Conservation (phyloP, 345 rosid species). For the Camelina hispida region DNA sequence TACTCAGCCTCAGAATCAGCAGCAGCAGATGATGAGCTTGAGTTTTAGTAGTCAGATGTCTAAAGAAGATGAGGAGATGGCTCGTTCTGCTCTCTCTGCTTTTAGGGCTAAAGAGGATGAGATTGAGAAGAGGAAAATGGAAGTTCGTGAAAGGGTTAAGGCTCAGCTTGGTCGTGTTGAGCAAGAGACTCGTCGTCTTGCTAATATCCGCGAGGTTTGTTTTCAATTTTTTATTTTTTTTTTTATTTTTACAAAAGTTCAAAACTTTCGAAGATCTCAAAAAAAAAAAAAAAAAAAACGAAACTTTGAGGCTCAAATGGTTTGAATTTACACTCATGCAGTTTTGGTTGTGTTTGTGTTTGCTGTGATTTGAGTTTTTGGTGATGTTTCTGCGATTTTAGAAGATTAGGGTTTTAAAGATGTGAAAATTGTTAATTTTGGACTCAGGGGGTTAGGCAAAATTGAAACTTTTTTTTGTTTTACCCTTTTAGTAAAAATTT, state of each 20-base stretch:
- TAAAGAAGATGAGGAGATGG: slow-evolving; percentile 93
- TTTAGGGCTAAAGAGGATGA: slow-evolving; percentile 98
- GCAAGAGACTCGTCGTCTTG: slow-evolving; percentile 81
- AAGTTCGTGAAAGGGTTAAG: slow-evolving; percentile 84
- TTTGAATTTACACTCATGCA: slow-evolving; percentile 24
- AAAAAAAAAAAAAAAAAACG: neutral
- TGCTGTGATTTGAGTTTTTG: slow-evolving; percentile 1
- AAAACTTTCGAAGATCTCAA: slow-evolving; percentile 10
- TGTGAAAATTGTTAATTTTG: slow-evolving; percentile 25
- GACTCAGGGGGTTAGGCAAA: slow-evolving; percentile 9
- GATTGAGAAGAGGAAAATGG: slow-evolving; percentile 87
- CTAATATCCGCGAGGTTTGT: slow-evolving; percentile 81
- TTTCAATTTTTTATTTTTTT: neutral
- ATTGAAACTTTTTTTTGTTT: neutral
- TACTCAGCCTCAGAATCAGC: slow-evolving; percentile 36
- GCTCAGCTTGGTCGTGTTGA: slow-evolving; percentile 86
- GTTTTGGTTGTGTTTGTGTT: neutral
- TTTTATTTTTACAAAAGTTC: too few relatives aligned
- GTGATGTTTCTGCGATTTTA: neutral
- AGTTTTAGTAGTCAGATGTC: slow-evolving; percentile 91
- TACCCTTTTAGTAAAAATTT: neutral
- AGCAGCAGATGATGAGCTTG: slow-evolving; percentile 52
- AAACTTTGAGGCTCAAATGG: neutral
- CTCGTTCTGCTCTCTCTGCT: slow-evolving; percentile 84
- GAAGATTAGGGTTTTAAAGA: slow-evolving; percentile 29